Conservation (phyloP, 108 stramenopile species). For the Nitzschia sp. region DNA sequence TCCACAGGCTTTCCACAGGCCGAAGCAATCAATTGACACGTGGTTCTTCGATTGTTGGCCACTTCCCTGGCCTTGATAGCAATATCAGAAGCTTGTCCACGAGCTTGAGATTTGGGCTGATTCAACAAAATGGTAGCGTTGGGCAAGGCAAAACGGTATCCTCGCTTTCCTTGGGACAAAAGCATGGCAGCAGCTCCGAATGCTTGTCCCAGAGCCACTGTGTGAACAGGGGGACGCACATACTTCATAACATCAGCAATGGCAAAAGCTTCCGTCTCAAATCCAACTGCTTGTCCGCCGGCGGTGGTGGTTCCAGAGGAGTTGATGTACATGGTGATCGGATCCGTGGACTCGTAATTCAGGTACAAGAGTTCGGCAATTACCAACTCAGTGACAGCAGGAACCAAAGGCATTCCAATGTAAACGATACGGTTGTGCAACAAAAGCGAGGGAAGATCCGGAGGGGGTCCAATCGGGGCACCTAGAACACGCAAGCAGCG, state of each 20-base stretch:
- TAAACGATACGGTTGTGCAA: constrained; percentile 98
- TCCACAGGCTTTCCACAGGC: constrained; percentile 90
- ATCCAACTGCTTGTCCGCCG: constrained; percentile 88
- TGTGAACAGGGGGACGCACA: constrained; percentile 94
- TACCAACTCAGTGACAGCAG: constrained; percentile 94
- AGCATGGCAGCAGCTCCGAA: constrained; percentile 97
- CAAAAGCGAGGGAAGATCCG: constrained; percentile 96
- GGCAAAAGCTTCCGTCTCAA: constrained; percentile 98
- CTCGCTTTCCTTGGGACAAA: constrained; percentile 89
- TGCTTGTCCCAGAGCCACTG: constrained; percentile 96
- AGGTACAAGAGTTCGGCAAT: constrained; percentile 96
- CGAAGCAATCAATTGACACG: constrained; percentile 89
- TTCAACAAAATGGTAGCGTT: constrained; percentile 96
- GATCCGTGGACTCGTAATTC: constrained; percentile 88
- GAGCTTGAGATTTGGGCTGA: constrained; percentile 89
- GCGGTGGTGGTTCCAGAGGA: constrained; percentile 92
- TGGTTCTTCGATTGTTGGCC: constrained; percentile 82
- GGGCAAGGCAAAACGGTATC: constrained; percentile 90
- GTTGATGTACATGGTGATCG: constrained; percentile 98
- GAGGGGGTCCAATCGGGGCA: constrained; percentile 81
- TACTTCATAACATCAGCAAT: constrained; percentile 99
- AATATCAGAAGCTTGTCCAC: constrained; percentile 96
- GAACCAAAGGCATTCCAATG: constrained; percentile 98
- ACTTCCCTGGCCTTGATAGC: constrained; percentile 96
- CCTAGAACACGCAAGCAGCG: neutral